Percentiles rank a stretch among this genome's conserved stretches.
Conservation (phyloP, 148 eudicot species). For the Polygonum maritimum region DNA sequence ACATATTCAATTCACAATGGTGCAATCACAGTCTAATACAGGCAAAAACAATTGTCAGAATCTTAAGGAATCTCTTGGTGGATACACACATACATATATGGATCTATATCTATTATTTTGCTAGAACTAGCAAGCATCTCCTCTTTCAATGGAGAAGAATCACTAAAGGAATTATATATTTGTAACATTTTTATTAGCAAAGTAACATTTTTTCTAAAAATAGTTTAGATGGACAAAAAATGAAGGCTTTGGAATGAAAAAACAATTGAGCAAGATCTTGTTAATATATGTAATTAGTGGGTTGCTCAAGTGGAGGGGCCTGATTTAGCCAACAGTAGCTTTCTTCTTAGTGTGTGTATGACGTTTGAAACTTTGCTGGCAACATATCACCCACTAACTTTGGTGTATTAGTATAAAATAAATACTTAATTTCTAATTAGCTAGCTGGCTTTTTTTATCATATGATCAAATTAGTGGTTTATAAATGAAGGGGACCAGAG, state of each 20-base stretch:
- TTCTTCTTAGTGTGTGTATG: neutral
- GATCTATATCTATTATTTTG: neutral
- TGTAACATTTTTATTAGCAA: neutral
- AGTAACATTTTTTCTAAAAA: neutral
- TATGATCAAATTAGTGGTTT: neutral
- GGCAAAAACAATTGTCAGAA: neutral
- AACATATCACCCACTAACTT: conserved; percentile 8
- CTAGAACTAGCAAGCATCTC: neutral
- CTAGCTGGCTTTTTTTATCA: neutral
- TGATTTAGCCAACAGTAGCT: neutral
- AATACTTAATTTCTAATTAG: conserved; percentile 4
- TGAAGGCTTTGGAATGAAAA: neutral
- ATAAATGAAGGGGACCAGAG: neutral
- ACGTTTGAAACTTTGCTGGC: conserved; percentile 6
- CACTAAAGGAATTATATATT: neutral
- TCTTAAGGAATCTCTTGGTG: neutral
- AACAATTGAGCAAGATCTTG: neutral
- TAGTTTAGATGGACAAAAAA: neutral
- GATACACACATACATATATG: neutral
- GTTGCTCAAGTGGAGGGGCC: conserved; percentile 7
- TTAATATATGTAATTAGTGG: neutral
- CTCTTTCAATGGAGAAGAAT: neutral
- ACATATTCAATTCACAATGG: neutral
- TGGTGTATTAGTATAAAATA: neutral
- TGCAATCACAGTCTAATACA: conserved; percentile 8